Base-by-base conservation (phyloP, 176 grass and related monocot species). In the Raddia guianensis region DNA sequence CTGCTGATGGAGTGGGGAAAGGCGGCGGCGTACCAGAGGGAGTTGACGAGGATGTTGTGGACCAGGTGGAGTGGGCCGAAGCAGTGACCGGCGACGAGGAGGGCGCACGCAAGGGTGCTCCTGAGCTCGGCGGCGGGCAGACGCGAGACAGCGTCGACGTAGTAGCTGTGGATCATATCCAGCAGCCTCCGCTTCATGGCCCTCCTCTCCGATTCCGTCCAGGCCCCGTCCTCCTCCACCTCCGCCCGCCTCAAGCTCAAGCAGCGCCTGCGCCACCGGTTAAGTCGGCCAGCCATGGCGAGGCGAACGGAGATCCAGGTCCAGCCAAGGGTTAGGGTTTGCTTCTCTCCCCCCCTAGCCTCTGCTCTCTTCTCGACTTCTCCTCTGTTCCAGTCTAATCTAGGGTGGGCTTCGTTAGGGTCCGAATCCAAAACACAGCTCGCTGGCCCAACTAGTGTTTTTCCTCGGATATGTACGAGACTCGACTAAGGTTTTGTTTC, bases 71-170 rank as follows among this genome's bases (percentile, higher is more conserved):
- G 67, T 5, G 67, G 67, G 10, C 67, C 67, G 67, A 48, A 70
- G 44, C 67, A 70, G 67, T 70, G 67, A 11, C 67, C 67, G 43
- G 67, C 67, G 67, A 47, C n/a, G 67, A 70, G 44, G 67, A 70
- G 67, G 45, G 44, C 67, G 67, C 67, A 45, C n/a, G 67, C 67
- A 10, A 70, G 67, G 67, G n/a, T 20, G n/a, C 44, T 0, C 9
- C 45, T 16, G 67, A 70, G 67, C 44, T 70, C 67, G 67, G 67
- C 67, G 43, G 67, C n/a, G 44, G 67, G 67, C 2, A 70, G 67
- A 2, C 67, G 67, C 10, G 67, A 70, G 45, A 70, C 20, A 5
- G 45, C 67, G 6, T 49, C 44, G n/a, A 70, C 44, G 67, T 70
- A 70, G 67, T 6, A 3, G n/a, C 67, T 9, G 67, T 49, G 67